phyloP scores from a whole-genome alignment of 495 filamentous ascomycete genomes.

The Penicillium cataractarum region DNA sequence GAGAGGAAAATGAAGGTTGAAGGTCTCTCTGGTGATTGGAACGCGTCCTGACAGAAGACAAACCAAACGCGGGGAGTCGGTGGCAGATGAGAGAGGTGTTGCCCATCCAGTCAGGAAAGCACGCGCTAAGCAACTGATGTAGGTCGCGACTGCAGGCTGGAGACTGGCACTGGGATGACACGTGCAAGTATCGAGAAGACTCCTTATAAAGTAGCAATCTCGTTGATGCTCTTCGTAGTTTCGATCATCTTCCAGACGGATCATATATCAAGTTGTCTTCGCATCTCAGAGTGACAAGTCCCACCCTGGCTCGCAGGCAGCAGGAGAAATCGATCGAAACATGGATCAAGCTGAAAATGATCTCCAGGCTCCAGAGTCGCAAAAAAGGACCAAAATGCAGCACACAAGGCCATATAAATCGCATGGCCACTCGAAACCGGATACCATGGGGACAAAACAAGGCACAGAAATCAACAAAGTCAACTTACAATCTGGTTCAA shows the following conservation, averaged over 20 bases:
- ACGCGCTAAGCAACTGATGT: too few relatives aligned
- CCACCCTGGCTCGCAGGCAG: neutral
- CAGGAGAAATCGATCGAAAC: neutral
- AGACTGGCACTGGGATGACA: neutral
- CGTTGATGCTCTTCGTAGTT: neutral
- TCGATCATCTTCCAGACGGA: neutral
- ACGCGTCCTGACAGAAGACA: neutral
- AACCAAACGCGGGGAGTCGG: neutral
- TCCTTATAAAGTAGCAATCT: neutral
- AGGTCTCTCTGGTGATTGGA: neutral
- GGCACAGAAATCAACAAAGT: neutral
- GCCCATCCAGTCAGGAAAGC: neutral
- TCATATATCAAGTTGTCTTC: neutral
- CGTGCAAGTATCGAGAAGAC: neutral
- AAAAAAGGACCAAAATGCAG: neutral
- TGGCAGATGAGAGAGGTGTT: neutral
- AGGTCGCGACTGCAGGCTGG: neutral
- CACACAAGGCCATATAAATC: neutral
- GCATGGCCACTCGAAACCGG: neutral
- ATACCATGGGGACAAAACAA: neutral
- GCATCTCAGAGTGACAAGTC: neutral
- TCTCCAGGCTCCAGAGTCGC: neutral
- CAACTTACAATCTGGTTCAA: constrained; percentile 90
- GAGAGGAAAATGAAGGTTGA: neutral
- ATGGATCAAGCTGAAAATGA: neutral